Evolutionary conservation across 345 rosid species (phyloP), one percentile per base, ranked within the genome.

Genomic region (Acer campestre): DNA sequence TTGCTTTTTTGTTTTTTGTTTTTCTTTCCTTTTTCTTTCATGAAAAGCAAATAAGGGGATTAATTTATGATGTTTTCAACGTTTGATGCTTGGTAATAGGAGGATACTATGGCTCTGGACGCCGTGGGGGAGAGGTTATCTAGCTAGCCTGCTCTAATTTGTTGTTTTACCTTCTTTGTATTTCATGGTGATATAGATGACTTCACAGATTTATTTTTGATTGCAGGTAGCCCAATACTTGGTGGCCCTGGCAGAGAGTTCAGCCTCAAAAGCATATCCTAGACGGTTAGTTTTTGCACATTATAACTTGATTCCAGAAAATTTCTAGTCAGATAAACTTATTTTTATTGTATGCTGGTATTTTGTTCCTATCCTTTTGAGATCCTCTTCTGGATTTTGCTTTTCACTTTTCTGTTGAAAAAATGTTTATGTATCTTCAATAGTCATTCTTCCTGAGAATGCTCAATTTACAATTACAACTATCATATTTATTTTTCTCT

Each of bases 91-190:
- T 84, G 56, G 55, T 80, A 61, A 66, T 81, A 95, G 98, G 98
- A 77, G 99, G 99, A 70, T 95, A 95, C 78, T 92, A 93, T 86
- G 99, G 99, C 75, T 93, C 99, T 69, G 99, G 99, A 46, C 96
- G 96, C 72, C 99, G 51, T 82, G 99, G 99, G 75, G 98, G 99
- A 49, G 97, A 93, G 93, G 93, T 90, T 14, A 49, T 77, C 71
- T 80, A 73, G 29, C 29, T 53, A 53, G 65, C 70, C 64, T 74
- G 78, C 71, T 74, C 46, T 78, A 48, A 59, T 65, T 67, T 46
- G 8, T 38, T 55, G 29, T 68, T 73, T 22, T 46, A 18, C 56
- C 18, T 63, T 48, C 1, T 70, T 18, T 59, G 7, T 18, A 22
- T 13, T 64, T 20, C 13, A 59, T n/a, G 63, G 20, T n/a, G 63